Evolutionary conservation across 2,329 filamentous ascomycete genomes (phyloP).

Genomic region (Hypoxylon sp.): DNA sequence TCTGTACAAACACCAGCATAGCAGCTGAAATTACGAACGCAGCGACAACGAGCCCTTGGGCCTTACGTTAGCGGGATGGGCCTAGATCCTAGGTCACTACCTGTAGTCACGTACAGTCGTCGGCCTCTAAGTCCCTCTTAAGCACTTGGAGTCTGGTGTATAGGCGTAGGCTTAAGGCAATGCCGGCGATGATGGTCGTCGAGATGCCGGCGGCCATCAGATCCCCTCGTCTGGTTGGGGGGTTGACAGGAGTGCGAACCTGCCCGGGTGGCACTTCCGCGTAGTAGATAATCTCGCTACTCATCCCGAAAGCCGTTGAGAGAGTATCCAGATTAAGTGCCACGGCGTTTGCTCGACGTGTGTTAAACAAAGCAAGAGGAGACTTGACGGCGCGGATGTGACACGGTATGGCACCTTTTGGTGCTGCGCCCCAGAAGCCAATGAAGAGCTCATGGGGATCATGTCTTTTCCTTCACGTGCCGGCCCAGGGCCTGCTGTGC

Average conservation of each 20-base stretch:
- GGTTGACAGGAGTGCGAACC: slow-evolving; percentile 28
- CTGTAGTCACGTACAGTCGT: slow-evolving; percentile 29
- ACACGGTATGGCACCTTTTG: slow-evolving; percentile 2
- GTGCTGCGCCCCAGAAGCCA: slow-evolving; percentile 13
- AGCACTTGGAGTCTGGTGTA: slow-evolving; percentile 25
- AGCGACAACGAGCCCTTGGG: slow-evolving; percentile 26
- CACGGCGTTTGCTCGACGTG: background rate
- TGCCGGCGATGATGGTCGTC: slow-evolving; percentile 23
- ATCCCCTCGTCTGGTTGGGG: slow-evolving; percentile 19
- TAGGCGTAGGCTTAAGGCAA: slow-evolving; percentile 23
- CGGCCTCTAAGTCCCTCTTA: slow-evolving; percentile 18
- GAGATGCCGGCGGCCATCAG: slow-evolving; percentile 30
- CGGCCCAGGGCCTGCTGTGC: no score
- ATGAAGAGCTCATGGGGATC: no score
- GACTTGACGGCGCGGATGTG: background rate
- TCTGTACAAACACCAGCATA: slow-evolving; percentile 32
- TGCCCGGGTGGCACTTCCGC: slow-evolving; percentile 26
- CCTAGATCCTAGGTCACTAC: background rate
- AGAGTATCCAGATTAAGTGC: background rate
- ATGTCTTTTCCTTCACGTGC: no score
- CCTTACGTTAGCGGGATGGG: background rate
- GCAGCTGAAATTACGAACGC: slow-evolving; percentile 27
- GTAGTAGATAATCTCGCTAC: slow-evolving; percentile 21
- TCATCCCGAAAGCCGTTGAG: slow-evolving; percentile 11
- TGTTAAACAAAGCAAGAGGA: slow-evolving; percentile 11